Evolutionary conservation across 805 yeast genomes (phyloP), one percentile per base, ranked within the genome.

Genomic region (Candida koratica): DNA sequence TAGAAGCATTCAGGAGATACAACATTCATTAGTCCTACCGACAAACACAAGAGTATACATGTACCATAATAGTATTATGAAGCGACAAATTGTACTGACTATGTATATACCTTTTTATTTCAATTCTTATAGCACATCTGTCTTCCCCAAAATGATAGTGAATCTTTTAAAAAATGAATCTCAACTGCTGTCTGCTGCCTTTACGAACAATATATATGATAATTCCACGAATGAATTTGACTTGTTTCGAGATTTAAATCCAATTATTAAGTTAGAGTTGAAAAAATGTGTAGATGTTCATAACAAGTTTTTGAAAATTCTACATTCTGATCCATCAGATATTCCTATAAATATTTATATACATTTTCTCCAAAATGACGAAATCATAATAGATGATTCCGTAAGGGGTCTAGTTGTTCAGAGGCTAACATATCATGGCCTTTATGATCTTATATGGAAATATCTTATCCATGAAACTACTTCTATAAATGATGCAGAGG

Each of bases 401-500:
- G 38, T 47, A 31, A 46, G 49, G 32, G 39, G 40, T n/a, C 44
- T 60, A 17, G 39, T 60, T 5, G 39, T 60, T n/a, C 44, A 49
- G 19, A 35, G 61, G 17, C 45, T 67, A 16, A 39, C 57, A n/a
- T 61, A 47, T 33, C 67, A 64, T 44, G 49, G 52, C 29, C 47
- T 47, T 25, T 66, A 53, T 51, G 44, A 39, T 6, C 45, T 43
- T 10, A 51, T 60, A 32, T 67, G 71, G 71, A 39, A 41, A 7
- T 36, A 57, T 9, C 46, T 54, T 23, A 26, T 60, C 2, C 50
- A 48, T 18, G 53, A 54, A 10, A 46, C 53, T 8, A 46, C 56
- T 14, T 50, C 62, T 12, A 47, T 67, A 12, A 51, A 50, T 13
- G 72, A 65, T 34, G 44, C 65, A 15, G 71, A 66, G 38, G 69